Conservation (phyloP, 106 monocot genomes). For the Narthecium ossifragum region DNA sequence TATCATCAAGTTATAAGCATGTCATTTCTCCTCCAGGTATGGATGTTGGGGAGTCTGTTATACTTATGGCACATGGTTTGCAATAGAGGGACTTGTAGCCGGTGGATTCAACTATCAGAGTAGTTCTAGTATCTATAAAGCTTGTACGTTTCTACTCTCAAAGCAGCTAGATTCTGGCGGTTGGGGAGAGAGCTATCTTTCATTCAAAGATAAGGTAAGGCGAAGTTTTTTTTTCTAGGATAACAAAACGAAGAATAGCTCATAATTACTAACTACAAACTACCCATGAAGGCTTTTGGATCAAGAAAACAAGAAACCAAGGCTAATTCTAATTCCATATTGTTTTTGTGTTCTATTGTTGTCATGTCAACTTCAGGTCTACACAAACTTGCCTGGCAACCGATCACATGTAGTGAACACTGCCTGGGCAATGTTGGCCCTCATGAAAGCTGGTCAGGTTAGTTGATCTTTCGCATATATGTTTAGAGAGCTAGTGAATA, state of each 20-base stretch:
- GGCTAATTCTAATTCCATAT: too few species aligned
- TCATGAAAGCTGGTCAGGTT: conserved; percentile 58
- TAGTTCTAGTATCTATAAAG: conserved; percentile 51
- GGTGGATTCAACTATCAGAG: conserved; percentile 62
- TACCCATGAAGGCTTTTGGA: too few species aligned
- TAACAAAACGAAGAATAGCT: too few species aligned
- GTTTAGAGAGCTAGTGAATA: too few species aligned
- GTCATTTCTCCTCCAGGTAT: conserved; percentile 12
- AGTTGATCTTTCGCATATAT: too few species aligned
- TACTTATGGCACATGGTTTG: conserved; percentile 93
- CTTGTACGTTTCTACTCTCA: conserved; percentile 86
- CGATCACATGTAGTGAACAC: conserved; percentile 47
- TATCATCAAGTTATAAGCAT: neutral
- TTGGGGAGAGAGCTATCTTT: conserved; percentile 97
- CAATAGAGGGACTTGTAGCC: conserved; percentile 68
- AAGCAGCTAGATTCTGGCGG: conserved; percentile 90
- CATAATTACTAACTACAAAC: too few species aligned
- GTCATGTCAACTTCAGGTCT: too few species aligned
- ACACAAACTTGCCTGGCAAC: conserved; percentile 45
- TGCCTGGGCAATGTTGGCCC: conserved; percentile 51
- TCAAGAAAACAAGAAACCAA: too few species aligned
- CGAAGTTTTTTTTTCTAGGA: too few species aligned
- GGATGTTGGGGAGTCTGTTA: conserved; percentile 96
- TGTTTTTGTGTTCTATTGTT: too few species aligned
- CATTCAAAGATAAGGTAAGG: conserved; percentile 62